Conservation (phyloP, 2,329 filamentous ascomycete genomes). For the Penicillium aurantiogriseum region DNA sequence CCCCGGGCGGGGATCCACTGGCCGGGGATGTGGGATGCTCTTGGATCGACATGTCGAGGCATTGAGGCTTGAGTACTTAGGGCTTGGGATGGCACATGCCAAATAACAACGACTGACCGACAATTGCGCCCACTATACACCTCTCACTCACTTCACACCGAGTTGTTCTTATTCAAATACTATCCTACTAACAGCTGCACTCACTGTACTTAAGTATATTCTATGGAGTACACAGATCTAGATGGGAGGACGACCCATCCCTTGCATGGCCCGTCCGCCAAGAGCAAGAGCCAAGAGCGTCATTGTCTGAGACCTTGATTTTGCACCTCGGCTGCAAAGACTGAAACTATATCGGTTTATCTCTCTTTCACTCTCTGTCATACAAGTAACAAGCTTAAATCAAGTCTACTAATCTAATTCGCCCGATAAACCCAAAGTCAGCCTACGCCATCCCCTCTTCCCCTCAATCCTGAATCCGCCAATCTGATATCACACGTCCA, state of each 20-base stretch:
- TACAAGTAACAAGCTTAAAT: neutral
- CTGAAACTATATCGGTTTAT: neutral
- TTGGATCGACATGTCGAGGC: neutral
- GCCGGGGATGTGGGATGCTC: neutral
- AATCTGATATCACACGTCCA: constrained; percentile 1
- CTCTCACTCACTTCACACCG: neutral
- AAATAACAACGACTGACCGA: neutral
- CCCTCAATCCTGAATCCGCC: neutral
- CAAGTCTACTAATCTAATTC: neutral
- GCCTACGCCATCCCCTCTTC: neutral
- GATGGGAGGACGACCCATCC: neutral
- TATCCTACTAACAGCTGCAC: neutral
- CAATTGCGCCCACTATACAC: neutral
- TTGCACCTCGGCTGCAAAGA: neutral
- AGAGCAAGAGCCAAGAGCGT: neutral
- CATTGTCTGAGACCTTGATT: neutral
- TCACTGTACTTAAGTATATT: neutral
- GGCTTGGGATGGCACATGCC: neutral
- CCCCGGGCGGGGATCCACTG: neutral
- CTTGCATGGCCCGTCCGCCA: constrained; percentile 1
- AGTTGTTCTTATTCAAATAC: neutral
- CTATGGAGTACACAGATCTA: neutral
- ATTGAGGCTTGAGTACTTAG: neutral
- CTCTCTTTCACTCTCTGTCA: neutral
- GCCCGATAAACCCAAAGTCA: neutral